Conservation (phyloP, 1,284 basidiomycete genomes). For the Cutaneotrichosporon curvatum region DNA sequence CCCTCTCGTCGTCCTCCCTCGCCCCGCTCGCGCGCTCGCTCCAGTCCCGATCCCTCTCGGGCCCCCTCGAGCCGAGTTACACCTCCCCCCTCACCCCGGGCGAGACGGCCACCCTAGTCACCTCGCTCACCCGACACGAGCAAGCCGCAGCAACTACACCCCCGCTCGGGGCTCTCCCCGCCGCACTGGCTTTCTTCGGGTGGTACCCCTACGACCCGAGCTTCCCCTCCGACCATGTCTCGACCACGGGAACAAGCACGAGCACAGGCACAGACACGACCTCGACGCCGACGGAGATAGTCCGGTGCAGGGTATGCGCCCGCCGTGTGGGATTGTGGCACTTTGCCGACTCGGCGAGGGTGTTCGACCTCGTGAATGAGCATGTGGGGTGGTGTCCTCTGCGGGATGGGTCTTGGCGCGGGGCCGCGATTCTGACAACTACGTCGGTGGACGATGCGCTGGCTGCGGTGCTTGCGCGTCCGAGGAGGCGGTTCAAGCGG, state of each 20-base stretch:
- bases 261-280: neutral
- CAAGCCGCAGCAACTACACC: neutral
- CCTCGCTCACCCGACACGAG: neutral
- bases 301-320: slow-evolving; percentile 31
- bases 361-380: slow-evolving; percentile 26
- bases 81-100: neutral
- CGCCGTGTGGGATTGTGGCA: slow-evolving; percentile 35
- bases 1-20: slow-evolving; percentile 20
- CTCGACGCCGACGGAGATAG: slow-evolving; percentile 24
- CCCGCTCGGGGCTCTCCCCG: slow-evolving; percentile 10
- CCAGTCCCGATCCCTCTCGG: slow-evolving; percentile 12
- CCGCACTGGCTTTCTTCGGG: slow-evolving; percentile 29
- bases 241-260: neutral
- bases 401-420: slow-evolving; percentile 23
- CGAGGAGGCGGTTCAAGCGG: too few relatives aligned
- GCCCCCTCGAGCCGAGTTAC: slow-evolving; percentile 2
- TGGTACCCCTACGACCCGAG: slow-evolving; percentile 38
- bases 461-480: too few relatives aligned
- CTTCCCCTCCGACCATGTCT: slow-evolving; percentile 7
- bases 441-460: neutral
- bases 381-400: slow-evolving; percentile 39
- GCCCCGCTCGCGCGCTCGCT: slow-evolving; percentile 20
- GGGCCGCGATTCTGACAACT: slow-evolving; percentile 3
- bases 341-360: slow-evolving; percentile 11
- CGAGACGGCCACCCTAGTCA: slow-evolving; percentile 7